Evolutionary conservation across 2,329 filamentous ascomycete species (phyloP), one percentile per base, ranked within the genome.

Genomic region (Coniochaeta hoffmannii): DNA sequence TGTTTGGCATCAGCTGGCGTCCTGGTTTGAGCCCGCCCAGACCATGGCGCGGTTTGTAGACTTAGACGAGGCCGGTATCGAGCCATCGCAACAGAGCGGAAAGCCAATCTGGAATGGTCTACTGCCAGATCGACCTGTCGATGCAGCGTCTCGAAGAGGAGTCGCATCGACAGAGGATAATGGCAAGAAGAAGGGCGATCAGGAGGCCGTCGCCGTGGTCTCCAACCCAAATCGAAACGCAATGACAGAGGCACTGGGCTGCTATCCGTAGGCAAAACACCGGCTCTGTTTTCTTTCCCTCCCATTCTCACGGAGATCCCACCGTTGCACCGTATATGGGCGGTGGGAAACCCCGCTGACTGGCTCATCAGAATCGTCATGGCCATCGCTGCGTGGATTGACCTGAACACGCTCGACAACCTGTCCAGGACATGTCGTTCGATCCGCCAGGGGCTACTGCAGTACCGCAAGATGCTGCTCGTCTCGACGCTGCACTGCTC

Each of bases 321-420:
- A 9, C 19, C 15, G 14, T 36, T 28, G 28, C 30, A 17, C 14
- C 49, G 36, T 22, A n/a, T n/a, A n/a, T n/a, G n/a, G n/a, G n/a
- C n/a, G n/a, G n/a, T n/a, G n/a, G 52, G 55, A 50, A 46, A 12
- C 55, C 56, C 56, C 60, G 60, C 59, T 59, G 57, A 62, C 60
- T 53, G 55, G 50, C 36, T 58, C 60, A 50, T 44, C 74, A 96
- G 91, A 64, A 83, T 96, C 66, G 84, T 89, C 63, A 82, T 85
- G 60, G 82, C 87, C 63, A 81, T 97, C 61, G 88, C 89, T 51
- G 81, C 83, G 31, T 81, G 82, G 62, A 83, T 97, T 68, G 93
- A 97, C 68, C 81, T 96, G 53, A 96, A 93, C 69, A 87, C 89
- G 14, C 82, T 97, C 64, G 87, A 96, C 69, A 85, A 87, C 60